A percentile compares a stretch with the other conserved stretches of the same genome.
phyloP scores from a whole-genome alignment of 2,329 filamentous ascomycete species.

The Aciculosporium take region DNA sequence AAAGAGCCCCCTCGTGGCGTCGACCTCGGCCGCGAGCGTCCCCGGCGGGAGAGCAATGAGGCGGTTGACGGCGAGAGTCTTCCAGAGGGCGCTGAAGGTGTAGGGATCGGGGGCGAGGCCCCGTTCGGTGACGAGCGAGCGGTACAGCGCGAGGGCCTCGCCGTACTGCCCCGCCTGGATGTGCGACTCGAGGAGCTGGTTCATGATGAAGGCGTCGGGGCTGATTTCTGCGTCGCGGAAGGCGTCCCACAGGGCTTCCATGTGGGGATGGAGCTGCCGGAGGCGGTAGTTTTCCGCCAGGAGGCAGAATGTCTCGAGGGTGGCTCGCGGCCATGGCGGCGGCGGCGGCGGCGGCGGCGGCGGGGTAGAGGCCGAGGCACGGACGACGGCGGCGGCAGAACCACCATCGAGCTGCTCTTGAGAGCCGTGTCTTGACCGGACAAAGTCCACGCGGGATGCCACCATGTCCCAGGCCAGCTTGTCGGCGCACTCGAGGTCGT shows the following conservation, averaged over 20 bases:
- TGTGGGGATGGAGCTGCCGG: constrained; percentile 40
- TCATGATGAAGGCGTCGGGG: constrained; percentile 63
- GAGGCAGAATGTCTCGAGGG: constrained; percentile 63
- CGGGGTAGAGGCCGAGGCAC: neutral
- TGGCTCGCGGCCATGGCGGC: constrained; percentile 40
- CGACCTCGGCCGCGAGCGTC: constrained; percentile 16
- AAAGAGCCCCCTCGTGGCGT: constrained; percentile 28
- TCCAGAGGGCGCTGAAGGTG: constrained; percentile 57
- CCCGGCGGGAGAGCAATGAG: constrained; percentile 20
- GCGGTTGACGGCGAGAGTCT: constrained; percentile 38
- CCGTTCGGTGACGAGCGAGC: constrained; percentile 33
- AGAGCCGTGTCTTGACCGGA: constrained; percentile 29
- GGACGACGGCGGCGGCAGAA: neutral
- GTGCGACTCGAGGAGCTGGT: constrained; percentile 57
- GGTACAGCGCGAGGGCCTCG: constrained; percentile 42
- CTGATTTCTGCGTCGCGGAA: constrained; percentile 49
- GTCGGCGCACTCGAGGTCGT: constrained; percentile 47
- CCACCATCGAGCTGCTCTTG: too few relatives aligned
- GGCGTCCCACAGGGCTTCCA: constrained; percentile 47
- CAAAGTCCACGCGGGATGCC: constrained; percentile 47
- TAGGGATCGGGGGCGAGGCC: constrained; percentile 47
- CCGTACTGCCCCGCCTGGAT: constrained; percentile 42
- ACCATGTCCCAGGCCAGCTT: constrained; percentile 66
- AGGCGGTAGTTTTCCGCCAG: constrained; percentile 58
- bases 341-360: constrained; percentile 22